phyloP scores from a whole-genome alignment of 208 protist genomes.

The Wallacemonas sp. region DNA sequence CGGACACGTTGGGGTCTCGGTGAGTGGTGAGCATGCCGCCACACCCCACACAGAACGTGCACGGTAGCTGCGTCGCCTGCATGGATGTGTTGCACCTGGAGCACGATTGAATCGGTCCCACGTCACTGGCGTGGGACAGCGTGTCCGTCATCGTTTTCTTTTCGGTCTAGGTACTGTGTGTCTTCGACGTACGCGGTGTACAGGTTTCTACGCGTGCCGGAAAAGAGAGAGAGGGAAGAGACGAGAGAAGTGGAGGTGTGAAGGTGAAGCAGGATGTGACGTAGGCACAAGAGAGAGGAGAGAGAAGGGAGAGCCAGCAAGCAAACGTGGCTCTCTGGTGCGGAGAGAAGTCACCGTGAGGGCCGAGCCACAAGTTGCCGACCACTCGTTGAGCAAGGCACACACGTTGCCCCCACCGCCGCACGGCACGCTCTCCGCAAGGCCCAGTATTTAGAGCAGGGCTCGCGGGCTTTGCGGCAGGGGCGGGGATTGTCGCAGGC shows the following conservation, averaged over 20 bases:
- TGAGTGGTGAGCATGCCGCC: slow-evolving; percentile 96
- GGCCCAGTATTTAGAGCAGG: too few species aligned
- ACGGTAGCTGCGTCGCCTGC: slow-evolving; percentile 81
- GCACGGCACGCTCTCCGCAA: too few species aligned
- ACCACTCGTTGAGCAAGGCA: too few species aligned
- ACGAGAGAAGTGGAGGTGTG: too few species aligned
- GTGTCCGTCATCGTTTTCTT: not conserved
- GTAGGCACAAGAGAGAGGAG: not conserved
- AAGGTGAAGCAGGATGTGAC: too few species aligned
- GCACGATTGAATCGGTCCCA: slow-evolving; percentile 98
- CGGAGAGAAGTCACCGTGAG: too few species aligned
- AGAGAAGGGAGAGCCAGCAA: not conserved
- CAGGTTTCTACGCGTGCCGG: not conserved
- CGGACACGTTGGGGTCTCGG: slow-evolving; percentile 96
- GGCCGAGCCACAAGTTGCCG: too few species aligned
- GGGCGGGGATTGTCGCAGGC: too few species aligned
- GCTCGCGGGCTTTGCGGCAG: too few species aligned
- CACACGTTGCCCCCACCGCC: too few species aligned
- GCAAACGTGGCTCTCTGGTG: too few species aligned
- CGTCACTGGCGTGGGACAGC: too few species aligned
- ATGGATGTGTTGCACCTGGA: slow-evolving; percentile 98
- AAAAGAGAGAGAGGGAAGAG: not conserved
- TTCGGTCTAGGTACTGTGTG: not conserved
- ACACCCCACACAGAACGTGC: slow-evolving; percentile 90
- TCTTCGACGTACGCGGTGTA: not conserved